Evolutionary conservation across 805 yeast species (phyloP).

Genomic region (Sugiyamaella smithiae): DNA sequence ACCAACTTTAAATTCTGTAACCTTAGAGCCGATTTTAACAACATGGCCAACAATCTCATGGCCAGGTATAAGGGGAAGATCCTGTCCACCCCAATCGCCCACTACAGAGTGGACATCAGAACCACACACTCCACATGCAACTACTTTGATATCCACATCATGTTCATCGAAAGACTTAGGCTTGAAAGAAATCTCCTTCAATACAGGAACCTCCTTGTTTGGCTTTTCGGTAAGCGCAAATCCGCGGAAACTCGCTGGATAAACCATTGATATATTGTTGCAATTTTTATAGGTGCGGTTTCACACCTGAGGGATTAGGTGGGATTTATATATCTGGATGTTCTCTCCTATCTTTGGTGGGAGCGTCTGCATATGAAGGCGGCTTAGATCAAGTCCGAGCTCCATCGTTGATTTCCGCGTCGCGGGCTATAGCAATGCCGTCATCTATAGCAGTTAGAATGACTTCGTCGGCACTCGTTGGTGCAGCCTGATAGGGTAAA

Average conservation of each 20-base stretch:
- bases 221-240: conserved; percentile 46
- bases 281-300: too few species aligned
- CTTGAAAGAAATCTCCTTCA: conserved; percentile 48
- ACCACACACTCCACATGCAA: conserved; percentile 49
- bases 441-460: too few species aligned
- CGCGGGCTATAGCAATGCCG: too few species aligned
- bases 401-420: too few species aligned
- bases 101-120: conserved; percentile 52
- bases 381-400: too few species aligned
- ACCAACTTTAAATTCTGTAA: conserved; percentile 50
- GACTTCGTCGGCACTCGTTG: too few species aligned
- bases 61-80: conserved; percentile 45
- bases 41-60: conserved; percentile 44
- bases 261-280: too few species aligned
- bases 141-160: conserved; percentile 35
- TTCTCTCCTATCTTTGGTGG: too few species aligned
- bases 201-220: conserved; percentile 53
- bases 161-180: conserved; percentile 45
- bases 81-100: conserved; percentile 49
- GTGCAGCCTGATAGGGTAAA: too few species aligned
- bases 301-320: too few species aligned
- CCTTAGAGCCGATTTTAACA: conserved; percentile 57
- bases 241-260: conserved; percentile 61
- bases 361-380: too few species aligned
- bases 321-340: too few species aligned